phyloP scores from a whole-genome alignment of 129 eudicot genomes.

The Gnaphalium uliginosum region DNA sequence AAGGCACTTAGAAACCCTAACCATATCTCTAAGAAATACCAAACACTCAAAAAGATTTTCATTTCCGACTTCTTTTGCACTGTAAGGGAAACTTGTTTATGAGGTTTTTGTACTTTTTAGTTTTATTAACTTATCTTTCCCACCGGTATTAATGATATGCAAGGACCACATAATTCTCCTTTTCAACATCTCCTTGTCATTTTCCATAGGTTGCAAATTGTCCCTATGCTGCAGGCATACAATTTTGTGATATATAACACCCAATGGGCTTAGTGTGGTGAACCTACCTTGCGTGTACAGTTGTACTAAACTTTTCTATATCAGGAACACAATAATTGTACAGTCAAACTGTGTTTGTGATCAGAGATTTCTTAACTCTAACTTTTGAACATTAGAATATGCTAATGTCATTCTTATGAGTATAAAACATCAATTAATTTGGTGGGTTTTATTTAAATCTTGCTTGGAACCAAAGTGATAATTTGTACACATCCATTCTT shows the following conservation, averaged over 20 bases:
- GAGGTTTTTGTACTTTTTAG: slow-evolving; percentile 1
- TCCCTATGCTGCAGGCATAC: slow-evolving; percentile 29
- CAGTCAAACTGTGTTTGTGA: slow-evolving; percentile 11
- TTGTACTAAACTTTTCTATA: slow-evolving; percentile 24
- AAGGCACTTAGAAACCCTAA: neutral
- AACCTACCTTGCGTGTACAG: slow-evolving; percentile 23
- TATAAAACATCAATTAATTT: neutral
- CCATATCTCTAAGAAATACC: neutral
- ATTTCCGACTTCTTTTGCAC: slow-evolving; percentile 14
- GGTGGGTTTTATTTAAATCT: neutral
- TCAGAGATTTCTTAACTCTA: slow-evolving; percentile 9
- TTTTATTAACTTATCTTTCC: slow-evolving; percentile 28
- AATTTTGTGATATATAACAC: slow-evolving; percentile 22
- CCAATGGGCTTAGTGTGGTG: slow-evolving; percentile 33
- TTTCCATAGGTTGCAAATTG: slow-evolving; percentile 27
- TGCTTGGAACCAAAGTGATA: slow-evolving; percentile 4
- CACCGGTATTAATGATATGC: slow-evolving; percentile 24
- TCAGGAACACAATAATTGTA: slow-evolving; percentile 10
- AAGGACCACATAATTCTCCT: slow-evolving; percentile 35
- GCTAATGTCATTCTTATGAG: neutral
- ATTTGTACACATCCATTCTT: neutral
- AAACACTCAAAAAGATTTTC: neutral
- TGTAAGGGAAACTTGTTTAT: slow-evolving; percentile 30
- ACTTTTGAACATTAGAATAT: neutral
- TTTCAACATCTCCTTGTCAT: slow-evolving; percentile 34